Percentiles rank a stretch among this genome's conserved stretches.
phyloP scores from a whole-genome alignment of 2,329 filamentous ascomycete genomes.

The Aspergillus ruber region DNA sequence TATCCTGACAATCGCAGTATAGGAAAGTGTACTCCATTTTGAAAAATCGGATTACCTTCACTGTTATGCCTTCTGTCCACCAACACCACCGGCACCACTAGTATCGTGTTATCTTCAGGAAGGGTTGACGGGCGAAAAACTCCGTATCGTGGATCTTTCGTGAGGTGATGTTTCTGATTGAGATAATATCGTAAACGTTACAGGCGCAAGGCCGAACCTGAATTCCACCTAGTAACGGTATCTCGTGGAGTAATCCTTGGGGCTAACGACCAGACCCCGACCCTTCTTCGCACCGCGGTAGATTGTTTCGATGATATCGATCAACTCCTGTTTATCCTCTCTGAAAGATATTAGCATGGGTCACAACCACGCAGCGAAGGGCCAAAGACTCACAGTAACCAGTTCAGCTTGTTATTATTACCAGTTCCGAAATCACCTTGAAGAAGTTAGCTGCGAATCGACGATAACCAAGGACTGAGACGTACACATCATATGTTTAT shows the following conservation, averaged over 20 bases:
- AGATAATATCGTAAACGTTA: too few species aligned
- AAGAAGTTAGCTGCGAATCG: background rate
- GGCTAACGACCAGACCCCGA: slow-evolving; percentile 88
- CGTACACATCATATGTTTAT: slow-evolving; percentile 80
- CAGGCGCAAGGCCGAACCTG: slow-evolving; percentile 3
- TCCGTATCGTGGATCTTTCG: too few species aligned
- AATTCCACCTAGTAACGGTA: slow-evolving; percentile 54
- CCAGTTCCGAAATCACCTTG: slow-evolving; percentile 78
- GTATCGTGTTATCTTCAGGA: too few species aligned
- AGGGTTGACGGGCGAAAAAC: too few species aligned
- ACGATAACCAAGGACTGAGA: background rate
- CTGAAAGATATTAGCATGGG: background rate
- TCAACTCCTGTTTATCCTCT: slow-evolving; percentile 96
- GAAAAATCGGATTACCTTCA: too few species aligned
- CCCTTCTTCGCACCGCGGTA: slow-evolving; percentile 99
- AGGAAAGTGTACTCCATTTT: too few species aligned
- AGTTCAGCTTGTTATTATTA: slow-evolving; percentile 98
- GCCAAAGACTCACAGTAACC: slow-evolving; percentile 56
- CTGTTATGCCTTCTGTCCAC: too few species aligned
- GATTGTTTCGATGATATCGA: slow-evolving; percentile 97
- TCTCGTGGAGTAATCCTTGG: slow-evolving; percentile 72
- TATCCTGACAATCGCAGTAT: too few species aligned
- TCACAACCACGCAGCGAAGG: background rate
- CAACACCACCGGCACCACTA: too few species aligned
- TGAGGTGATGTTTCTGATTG: too few species aligned